phyloP scores from a whole-genome alignment of 495 filamentous ascomycete genomes.

The Arthonia radiata region DNA sequence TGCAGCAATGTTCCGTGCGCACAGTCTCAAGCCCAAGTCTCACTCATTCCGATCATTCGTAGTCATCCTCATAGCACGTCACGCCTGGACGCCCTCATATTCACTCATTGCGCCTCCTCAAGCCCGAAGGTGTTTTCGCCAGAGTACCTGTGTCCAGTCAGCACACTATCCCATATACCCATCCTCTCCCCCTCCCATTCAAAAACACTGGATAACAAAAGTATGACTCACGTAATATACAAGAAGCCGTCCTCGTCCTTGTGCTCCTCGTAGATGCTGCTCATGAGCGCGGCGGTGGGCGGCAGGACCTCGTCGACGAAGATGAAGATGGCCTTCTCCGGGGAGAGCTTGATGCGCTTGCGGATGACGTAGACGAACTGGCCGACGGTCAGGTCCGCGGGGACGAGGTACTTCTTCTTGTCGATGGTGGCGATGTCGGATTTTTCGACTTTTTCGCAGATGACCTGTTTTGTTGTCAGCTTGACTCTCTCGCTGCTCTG shows the following conservation, averaged over 20 bases:
- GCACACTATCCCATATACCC: conserved; percentile 9
- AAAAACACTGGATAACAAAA: neutral
- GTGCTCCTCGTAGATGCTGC: conserved; percentile 98
- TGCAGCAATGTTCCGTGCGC: no score
- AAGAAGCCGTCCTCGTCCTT: conserved; percentile 41
- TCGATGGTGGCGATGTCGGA: conserved; percentile 98
- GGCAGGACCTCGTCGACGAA: conserved; percentile 98
- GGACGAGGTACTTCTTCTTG: conserved; percentile 99
- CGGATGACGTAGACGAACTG: conserved; percentile 99
- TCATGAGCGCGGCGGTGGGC: conserved; percentile 93
- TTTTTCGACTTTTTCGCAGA: conserved; percentile 99
- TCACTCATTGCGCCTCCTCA: no score
- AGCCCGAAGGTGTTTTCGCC: conserved; percentile 96
- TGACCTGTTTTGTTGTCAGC: conserved; percentile 73
- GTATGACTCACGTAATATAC: conserved; percentile 38
- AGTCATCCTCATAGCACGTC: no score
- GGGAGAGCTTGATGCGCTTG: conserved; percentile 98
- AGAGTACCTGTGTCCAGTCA: conserved; percentile 52
- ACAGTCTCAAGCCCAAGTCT: no score
- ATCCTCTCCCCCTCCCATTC: neutral
- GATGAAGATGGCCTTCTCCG: conserved; percentile 99
- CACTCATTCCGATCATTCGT: no score
- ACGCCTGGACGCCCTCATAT: no score
- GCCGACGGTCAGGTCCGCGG: conserved; percentile 90
- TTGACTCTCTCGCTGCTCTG: no score